phyloP scores from a whole-genome alignment of 139 green algal species.

The Chlamydomonas sp. region DNA sequence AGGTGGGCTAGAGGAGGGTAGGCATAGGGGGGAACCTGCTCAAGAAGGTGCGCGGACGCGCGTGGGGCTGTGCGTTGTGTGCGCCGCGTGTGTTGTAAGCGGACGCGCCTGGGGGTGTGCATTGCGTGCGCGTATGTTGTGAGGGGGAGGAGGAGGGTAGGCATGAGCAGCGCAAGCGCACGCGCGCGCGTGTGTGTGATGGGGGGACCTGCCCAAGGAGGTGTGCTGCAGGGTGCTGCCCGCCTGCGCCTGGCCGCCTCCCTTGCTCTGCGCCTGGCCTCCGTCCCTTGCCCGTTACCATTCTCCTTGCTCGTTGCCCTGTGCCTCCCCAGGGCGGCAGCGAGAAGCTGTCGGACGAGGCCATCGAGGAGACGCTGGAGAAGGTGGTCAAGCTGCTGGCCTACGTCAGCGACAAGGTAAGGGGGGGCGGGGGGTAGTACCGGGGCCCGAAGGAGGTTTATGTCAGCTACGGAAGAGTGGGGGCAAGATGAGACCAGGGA shows the following conservation, averaged over 20 bases:
- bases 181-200: too few relatives aligned
- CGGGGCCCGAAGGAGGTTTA: constrained; percentile 43
- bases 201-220: too few relatives aligned
- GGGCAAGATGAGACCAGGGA: too few relatives aligned
- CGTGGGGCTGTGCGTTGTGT: background rate
- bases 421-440: background rate
- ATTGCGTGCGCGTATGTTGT: too few relatives aligned
- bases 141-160: background rate
- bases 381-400: constrained; percentile 98
- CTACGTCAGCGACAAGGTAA: constrained; percentile 88
- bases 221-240: too few relatives aligned
- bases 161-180: background rate
- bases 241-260: too few relatives aligned
- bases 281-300: background rate
- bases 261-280: background rate
- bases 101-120: too few relatives aligned
- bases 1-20: background rate
- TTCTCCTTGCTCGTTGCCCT: background rate
- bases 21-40: constrained; percentile 77
- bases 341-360: constrained; percentile 97
- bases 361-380: constrained; percentile 94
- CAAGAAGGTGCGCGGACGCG: constrained; percentile 80
- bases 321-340: constrained; percentile 61
- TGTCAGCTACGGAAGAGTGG: too few relatives aligned
- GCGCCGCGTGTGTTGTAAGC: too few relatives aligned